These are phyloP conservation scores for Willaertia magna DNA, from an alignment of 208 protist genomes.

Conservation along the genomic window DNA sequence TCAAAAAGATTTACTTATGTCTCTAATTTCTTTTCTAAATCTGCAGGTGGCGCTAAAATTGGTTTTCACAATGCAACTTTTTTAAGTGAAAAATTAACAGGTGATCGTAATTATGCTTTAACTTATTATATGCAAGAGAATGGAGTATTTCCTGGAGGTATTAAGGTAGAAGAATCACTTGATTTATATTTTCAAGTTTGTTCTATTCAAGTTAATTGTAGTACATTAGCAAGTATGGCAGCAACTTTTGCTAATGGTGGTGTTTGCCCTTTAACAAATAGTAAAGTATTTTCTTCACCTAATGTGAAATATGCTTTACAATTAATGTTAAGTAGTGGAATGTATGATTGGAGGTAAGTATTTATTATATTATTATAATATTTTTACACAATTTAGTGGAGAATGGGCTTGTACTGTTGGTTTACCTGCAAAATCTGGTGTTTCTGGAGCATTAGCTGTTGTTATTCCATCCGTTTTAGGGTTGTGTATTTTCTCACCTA, in stretches of 20 bases:
- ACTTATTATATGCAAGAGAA: constrained; percentile 34
- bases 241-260: constrained; percentile 38
- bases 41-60: constrained; percentile 18
- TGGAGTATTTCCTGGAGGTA: constrained; percentile 23
- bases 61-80: constrained; percentile 34
- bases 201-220: constrained; percentile 21
- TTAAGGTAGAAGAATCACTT: constrained; percentile 17
- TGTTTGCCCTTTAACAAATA: constrained; percentile 26
- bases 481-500: constrained; percentile 22
- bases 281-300: constrained; percentile 15
- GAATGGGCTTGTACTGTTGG: constrained; percentile 29
- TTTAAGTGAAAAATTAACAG: constrained; percentile 27
- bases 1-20: constrained; percentile 10
- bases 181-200: constrained; percentile 37
- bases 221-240: constrained; percentile 25
- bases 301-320: constrained; percentile 4
- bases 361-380: no score
- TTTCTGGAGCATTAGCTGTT: constrained; percentile 21
- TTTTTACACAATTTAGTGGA: constrained; percentile 18
- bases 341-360: background rate
- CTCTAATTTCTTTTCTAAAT: constrained; percentile 10
- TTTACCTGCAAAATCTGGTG: constrained; percentile 26
- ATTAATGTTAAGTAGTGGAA: background rate
- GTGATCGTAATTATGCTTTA: constrained; percentile 36
- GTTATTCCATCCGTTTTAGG: constrained; percentile 27